These are phyloP conservation scores for Aspergillus cejpii DNA, from an alignment of 2,329 filamentous ascomycete species.

Conservation along the genomic window DNA sequence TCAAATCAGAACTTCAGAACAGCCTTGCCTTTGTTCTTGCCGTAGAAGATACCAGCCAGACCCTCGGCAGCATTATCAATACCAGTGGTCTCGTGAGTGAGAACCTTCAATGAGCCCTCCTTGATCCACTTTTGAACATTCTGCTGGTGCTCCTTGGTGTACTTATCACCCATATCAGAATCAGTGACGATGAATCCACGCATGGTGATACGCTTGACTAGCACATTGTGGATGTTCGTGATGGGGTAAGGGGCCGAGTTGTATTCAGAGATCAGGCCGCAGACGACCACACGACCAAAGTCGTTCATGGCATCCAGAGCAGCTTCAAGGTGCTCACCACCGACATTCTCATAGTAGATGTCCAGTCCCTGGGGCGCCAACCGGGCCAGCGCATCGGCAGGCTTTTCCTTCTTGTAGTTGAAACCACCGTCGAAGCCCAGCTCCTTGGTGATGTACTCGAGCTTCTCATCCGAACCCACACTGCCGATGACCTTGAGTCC, in stretches of 20 bases:
- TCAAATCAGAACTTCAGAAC: slow-evolving; percentile 59
- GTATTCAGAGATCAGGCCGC: slow-evolving; percentile 70
- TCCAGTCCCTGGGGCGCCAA: slow-evolving; percentile 73
- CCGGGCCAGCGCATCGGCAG: slow-evolving; percentile 59
- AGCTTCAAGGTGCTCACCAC: slow-evolving; percentile 66
- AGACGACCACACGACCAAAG: slow-evolving; percentile 59
- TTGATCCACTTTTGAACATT: slow-evolving; percentile 68
- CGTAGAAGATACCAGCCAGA: slow-evolving; percentile 65
- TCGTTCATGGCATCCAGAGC: slow-evolving; percentile 58
- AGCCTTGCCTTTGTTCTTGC: slow-evolving; percentile 82
- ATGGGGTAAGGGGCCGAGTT: slow-evolving; percentile 63
- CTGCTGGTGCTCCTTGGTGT: slow-evolving; percentile 65
- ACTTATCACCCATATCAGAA: slow-evolving; percentile 58
- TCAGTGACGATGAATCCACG: slow-evolving; percentile 70
- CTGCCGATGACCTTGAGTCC: slow-evolving; percentile 73
- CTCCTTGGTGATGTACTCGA: slow-evolving; percentile 64
- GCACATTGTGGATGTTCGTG: slow-evolving; percentile 57
- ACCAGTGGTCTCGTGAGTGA: slow-evolving; percentile 62
- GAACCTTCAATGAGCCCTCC: slow-evolving; percentile 67
- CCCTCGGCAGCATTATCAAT: slow-evolving; percentile 72
- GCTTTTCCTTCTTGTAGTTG: slow-evolving; percentile 80
- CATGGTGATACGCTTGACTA: slow-evolving; percentile 61
- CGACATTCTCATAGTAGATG: slow-evolving; percentile 77
- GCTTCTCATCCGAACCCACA: slow-evolving; percentile 72
- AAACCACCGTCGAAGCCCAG: slow-evolving; percentile 68